Conservation (phyloP, 768 basidiomycete genomes). For the Kondoa subrosea region DNA sequence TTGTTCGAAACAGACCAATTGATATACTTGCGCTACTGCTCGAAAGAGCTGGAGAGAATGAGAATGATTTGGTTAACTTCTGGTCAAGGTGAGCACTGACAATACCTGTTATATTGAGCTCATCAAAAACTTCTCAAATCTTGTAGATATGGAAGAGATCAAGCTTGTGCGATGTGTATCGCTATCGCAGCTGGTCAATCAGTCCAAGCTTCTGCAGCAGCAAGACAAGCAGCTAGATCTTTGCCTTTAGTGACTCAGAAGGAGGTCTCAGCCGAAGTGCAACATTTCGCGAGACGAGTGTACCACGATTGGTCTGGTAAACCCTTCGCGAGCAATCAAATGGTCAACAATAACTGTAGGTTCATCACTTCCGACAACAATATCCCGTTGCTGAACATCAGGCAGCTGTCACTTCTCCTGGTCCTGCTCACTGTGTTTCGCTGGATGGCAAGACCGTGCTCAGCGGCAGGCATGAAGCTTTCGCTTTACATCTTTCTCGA, state of each 20-base stretch:
- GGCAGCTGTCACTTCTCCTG: constrained; percentile 4
- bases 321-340: constrained; percentile 37
- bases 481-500: constrained; percentile 70
- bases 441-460: constrained; percentile 38
- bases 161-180: constrained; percentile 80
- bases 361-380: background rate
- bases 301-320: constrained; percentile 37
- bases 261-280: constrained; percentile 38
- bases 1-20: constrained; percentile 62
- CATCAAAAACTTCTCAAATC: background rate
- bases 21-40: constrained; percentile 69
- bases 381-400: background rate
- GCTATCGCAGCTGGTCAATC: constrained; percentile 66
- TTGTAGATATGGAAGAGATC: constrained; percentile 69
- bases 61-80: constrained; percentile 68
- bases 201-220: constrained; percentile 30
- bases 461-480: constrained; percentile 73
- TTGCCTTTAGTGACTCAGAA: constrained; percentile 6
- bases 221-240: background rate
- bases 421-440: background rate
- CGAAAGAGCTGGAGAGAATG: constrained; percentile 45
- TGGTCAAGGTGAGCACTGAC: constrained; percentile 49
- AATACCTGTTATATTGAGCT: background rate
- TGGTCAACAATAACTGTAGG: constrained; percentile 15
- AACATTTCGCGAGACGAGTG: background rate